Base-by-base conservation (phyloP, 176 grass and related monocot species). In the Carex cristatella region DNA sequence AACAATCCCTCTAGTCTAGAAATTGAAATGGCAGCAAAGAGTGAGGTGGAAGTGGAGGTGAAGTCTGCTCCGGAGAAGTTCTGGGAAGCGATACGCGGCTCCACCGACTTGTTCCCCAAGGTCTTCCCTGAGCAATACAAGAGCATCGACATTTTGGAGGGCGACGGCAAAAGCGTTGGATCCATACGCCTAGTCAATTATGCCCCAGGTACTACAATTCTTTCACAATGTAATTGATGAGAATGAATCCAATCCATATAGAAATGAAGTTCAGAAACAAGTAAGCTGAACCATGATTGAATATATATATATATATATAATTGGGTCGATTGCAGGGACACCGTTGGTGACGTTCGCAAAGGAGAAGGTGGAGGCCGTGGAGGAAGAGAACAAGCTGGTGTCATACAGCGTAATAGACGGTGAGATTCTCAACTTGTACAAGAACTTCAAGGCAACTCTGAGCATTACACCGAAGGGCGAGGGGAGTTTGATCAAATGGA, bases 111-210 rank as follows among this genome's bases (percentile, higher is more conserved):
- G 71, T 98, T 98, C 91, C 95, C 95, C 86, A 95, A 88, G 89
- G 86, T 98, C 86, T 98, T 98, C 89, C 95, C 95, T 11, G 69
- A 92, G 59, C 86, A 87, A 85, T 98, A 95, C 93, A 73, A 92
- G 89, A 93, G 91, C 95, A 98, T 98, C 83, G 86, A 95, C 77
- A 89, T 78, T 66, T 75, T 93, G 16, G 93, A 98, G 70, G 93
- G 95, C 55, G 95, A 98, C 79, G 95, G 95, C 81, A 91, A 81
- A 89, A 92, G 88, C 11, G 68, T 53, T 53, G 95, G 95, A 85
- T 91, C 95, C 53, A 81, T 98, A 23, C 93, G 92, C 72, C 86
- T 95, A 70, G 18, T 98, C 79, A 98, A 93, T 78, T 98, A 92
- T 83, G 73, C 76, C 14, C 82, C 86, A 27, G 93, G 95, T 93